phyloP scores from a whole-genome alignment of 1,284 basidiomycete genomes.

The Cryptococcus jaspeensis region DNA sequence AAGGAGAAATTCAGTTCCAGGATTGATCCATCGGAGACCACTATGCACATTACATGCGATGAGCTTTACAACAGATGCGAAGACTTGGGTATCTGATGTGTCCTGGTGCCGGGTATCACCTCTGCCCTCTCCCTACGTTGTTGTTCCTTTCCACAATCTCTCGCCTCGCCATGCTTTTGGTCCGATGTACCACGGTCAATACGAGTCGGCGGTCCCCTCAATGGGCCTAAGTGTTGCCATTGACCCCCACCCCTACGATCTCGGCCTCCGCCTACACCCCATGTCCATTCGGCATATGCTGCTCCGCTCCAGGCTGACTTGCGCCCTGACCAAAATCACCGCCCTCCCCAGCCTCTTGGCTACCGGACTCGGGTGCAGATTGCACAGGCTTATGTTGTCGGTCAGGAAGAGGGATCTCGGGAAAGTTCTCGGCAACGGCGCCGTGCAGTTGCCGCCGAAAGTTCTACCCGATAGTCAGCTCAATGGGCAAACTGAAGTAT shows the following conservation, averaged over 20 bases:
- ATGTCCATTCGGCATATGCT: background rate
- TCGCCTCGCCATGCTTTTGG: no score
- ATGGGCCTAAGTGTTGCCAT: background rate
- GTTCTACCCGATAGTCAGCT: slow-evolving; percentile 20
- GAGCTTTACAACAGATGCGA: no score
- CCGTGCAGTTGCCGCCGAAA: slow-evolving; percentile 41
- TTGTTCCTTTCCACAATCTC: no score
- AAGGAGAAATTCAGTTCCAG: no score
- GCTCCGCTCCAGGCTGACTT: no score
- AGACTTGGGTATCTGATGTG: no score
- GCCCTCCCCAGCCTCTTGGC: background rate
- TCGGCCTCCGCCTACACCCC: background rate
- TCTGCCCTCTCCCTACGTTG: no score
- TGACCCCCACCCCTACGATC: background rate
- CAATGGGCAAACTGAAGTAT: background rate
- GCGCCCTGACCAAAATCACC: background rate
- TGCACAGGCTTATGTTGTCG: slow-evolving; percentile 31
- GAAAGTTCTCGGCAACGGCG: slow-evolving; percentile 34
- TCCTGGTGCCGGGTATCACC: no score
- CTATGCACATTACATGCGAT: no score
- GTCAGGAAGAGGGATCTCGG: slow-evolving; percentile 37
- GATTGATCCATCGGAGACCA: no score
- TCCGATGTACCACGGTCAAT: no score
- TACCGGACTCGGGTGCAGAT: background rate
- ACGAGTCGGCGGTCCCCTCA: no score